Conservation (phyloP, 768 basidiomycete species). For the Tubosaeta brunneosetosa region DNA sequence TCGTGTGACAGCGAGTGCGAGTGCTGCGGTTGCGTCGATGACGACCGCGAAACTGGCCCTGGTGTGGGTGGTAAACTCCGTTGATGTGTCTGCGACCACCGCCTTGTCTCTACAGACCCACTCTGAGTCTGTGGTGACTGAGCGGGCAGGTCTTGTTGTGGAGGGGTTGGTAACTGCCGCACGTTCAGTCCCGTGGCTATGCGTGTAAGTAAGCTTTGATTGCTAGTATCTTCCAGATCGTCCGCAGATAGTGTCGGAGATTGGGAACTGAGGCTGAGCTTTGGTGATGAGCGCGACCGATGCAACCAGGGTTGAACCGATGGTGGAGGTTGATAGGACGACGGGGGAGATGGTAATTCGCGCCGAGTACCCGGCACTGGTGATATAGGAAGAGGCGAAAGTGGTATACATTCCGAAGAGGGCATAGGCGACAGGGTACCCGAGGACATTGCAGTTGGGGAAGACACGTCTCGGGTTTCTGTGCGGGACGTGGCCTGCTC, state of each 20-base stretch:
- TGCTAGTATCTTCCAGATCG: slow-evolving; percentile 14
- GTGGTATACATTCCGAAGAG: slow-evolving; percentile 26
- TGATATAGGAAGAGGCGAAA: slow-evolving; percentile 20
- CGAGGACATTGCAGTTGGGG: slow-evolving; percentile 20
- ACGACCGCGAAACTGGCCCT: slow-evolving; percentile 11
- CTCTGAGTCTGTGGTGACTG: slow-evolving; percentile 14
- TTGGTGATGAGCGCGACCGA: slow-evolving; percentile 37
- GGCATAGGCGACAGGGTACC: slow-evolving; percentile 27
- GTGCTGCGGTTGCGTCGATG: slow-evolving; percentile 17
- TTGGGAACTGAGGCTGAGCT: slow-evolving; percentile 19
- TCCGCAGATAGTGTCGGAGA: slow-evolving; percentile 12
- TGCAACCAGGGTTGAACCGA: slow-evolving; percentile 26
- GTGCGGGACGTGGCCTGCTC: slow-evolving; percentile 11
- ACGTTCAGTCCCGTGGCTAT: slow-evolving; percentile 19
- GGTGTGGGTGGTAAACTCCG: slow-evolving; percentile 44
- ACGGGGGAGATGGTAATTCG: slow-evolving; percentile 28
- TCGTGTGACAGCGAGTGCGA: slow-evolving; percentile 20
- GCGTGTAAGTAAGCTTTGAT: slow-evolving; percentile 14
- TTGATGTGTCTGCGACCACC: slow-evolving; percentile 25
- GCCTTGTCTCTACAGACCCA: slow-evolving; percentile 15
- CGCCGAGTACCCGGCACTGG: slow-evolving; percentile 18
- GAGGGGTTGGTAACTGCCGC: slow-evolving; percentile 33
- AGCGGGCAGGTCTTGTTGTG: slow-evolving; percentile 16
- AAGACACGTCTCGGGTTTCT: slow-evolving; percentile 6
- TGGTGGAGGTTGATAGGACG: slow-evolving; percentile 28